Base-by-base conservation (phyloP, 805 yeast species). In the Komagataella mondaviorum region DNA sequence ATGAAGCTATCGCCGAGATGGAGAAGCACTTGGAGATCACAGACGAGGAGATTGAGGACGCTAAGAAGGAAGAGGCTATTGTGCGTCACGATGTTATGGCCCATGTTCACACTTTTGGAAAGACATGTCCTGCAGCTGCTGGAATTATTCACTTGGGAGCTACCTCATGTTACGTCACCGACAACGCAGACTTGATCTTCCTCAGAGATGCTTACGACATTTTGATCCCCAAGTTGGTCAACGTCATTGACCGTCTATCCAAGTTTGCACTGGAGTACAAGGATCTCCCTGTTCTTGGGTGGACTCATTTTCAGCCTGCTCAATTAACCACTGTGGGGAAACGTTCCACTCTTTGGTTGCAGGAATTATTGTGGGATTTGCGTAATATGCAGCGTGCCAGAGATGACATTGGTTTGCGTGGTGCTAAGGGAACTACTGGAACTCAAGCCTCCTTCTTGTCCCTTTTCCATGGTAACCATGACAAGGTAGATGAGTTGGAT, bases 231-330 rank as follows among this genome's bases (percentile, higher is more conserved):
- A 93, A 93, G 71, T 78, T 93, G 60, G 98, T 89, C 60, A 93
- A 93, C 62, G 98, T 93, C 57, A 93, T 93, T 60, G 85, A 90
- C 75, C 80, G 96, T 69, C 75, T 93, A 66, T 70, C 88, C 54
- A 73, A 85, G 65, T 93, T 93, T 68, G 98, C 99, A 48, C 65
- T 88, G 56, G 81, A 86, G 68, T 80, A 91, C 76, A 93, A 93
- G 73, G 98, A 93, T 68, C 70, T 90, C 70, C 98, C 99, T 44
- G 96, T 90, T 47, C 77, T 93, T 58, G 99, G 99, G 43, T 93
- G 98, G 98, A 93, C 99, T 53, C 99, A 93, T 71, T 93, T 93
- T 81, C 99, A 93, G 75, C 99, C 99, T 14, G 99, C 99, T 51
- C 99, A 93, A 74, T 80, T 93, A 67, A 91, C 98, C 59, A 93